Evolutionary conservation across 345 rosid genomes (phyloP), one percentile per base, ranked within the genome.

Genomic region (Moricandia moricandioides): DNA sequence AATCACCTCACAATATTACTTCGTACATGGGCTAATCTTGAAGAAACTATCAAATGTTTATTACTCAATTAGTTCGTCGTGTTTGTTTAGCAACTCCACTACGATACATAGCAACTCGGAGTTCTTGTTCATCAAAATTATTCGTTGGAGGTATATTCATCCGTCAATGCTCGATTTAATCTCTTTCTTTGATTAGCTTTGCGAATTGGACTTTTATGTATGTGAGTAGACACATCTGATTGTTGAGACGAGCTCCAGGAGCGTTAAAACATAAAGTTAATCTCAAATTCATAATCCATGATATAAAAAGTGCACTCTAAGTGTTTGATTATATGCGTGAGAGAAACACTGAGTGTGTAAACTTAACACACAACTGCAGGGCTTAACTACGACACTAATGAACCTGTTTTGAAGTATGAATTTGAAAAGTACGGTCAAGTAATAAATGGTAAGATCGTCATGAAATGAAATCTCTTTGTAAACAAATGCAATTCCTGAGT

Each of bases 381-480:
- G 57, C 91, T 92, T 67, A 84, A 80, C 0, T 84, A 84, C 67
- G 93, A 91, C 63, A 88, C 91, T 0, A 91, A 88, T 45, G 96
- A 91, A 72, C 80, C 88, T 11, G 81, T 85, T 58, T 70, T 88
- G 73, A 86, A 81, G 78, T 82, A 75, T 49, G 85, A 83, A 58
- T 85, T 87, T 72, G 79, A 63, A 39, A 70, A 68, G 27, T 82
- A 82, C 13, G 97, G 95, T 65, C 79, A 86, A 58, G 79, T 91
- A 47, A 13, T 88, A 33, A 77, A 71, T 6, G 83, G 80, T 80
- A 66, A 1, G 31, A 29, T 29, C 31, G 31, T 4, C 31, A 29
- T 29, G 31, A n/a, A n/a, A n/a, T n/a, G n/a, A n/a, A n/a, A n/a
- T n/a, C n/a, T n/a, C n/a, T n/a, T n/a, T n/a, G n/a, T n/a, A n/a